Evolutionary conservation across 2,329 filamentous ascomycete genomes (phyloP), one percentile per base, ranked within the genome.

Genomic region (Truncatella angustata): DNA sequence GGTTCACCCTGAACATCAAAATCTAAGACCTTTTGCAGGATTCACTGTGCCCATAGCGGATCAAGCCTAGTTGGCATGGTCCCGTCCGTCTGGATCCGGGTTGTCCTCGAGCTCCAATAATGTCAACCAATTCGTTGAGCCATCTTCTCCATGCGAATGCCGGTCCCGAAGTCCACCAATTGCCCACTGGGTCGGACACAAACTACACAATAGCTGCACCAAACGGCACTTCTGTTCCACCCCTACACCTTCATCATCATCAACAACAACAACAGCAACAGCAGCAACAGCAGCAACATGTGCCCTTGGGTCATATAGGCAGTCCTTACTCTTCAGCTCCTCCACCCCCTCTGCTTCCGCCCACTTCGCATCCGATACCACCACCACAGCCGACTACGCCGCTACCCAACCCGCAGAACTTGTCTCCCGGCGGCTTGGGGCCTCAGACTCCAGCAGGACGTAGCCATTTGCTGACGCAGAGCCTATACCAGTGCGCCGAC

Each of bases 401-500:
- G n/a, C 35, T 28, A 16, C 14, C 51, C 5, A 12, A 9, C 21
- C 6, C 35, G 24, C 37, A 37, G 24, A 16, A 36, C 21, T 16
- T 34, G n/a, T n/a, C 16, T 18, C 7, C n/a, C 32, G 30, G n/a
- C 43, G 14, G 20, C 6, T 18, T 44, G 4, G 18, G 20, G 5
- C 28, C 47, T 16, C 51, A 34, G 58, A 51, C 16, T 53, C 54
- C 40, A 46, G 49, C 32, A 48, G 50, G 46, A 50, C 54, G 51
- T 16, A 60, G 58, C 37, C 60, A 63, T 42, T 50, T 54, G 28
- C 54, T 56, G 50, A 60, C 56, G 10, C 50, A 58, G 48, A 73
- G 71, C 34, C 56, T 74, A 18, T 76, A 81, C 57, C 76, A 78
- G 49, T 81, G 78, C 53, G 74, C 75, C 47, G 74, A 80, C 56